phyloP scores from a whole-genome alignment of 2,329 filamentous ascomycete genomes.

The Drechslerella dactyloides region DNA sequence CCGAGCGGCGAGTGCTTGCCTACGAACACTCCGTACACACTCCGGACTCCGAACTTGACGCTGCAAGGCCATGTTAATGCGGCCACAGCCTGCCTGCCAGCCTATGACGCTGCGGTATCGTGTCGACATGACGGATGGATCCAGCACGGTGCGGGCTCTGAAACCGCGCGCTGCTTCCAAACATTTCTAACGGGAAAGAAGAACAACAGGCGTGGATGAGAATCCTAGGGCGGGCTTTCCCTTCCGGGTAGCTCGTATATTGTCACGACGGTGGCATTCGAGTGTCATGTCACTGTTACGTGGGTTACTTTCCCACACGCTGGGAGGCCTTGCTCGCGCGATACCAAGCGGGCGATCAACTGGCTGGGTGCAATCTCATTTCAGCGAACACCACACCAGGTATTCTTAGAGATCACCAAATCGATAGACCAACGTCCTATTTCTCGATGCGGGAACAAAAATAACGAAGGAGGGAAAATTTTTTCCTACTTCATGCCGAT shows the following conservation, averaged over 20 bases:
- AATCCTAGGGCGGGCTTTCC: slow-evolving; percentile 40
- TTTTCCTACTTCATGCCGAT: not conserved
- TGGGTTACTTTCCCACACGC: too few relatives aligned
- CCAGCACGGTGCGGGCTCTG: not conserved
- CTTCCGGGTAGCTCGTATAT: slow-evolving; percentile 40
- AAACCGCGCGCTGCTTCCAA: not conserved
- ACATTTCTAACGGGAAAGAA: not conserved
- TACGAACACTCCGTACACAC: too few relatives aligned
- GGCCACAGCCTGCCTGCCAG: too few relatives aligned
- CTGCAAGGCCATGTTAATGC: too few relatives aligned
- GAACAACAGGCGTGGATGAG: slow-evolving; percentile 7
- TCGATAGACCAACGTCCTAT: too few relatives aligned
- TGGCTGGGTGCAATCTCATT: too few relatives aligned
- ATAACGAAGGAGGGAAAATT: not conserved
- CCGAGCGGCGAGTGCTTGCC: not conserved
- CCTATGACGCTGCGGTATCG: not conserved
- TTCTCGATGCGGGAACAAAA: not conserved
- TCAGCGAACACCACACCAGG: too few relatives aligned
- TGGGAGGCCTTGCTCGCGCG: too few relatives aligned
- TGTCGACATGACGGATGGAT: not conserved
- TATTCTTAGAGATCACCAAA: too few relatives aligned
- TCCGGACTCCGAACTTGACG: too few relatives aligned
- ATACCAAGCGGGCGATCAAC: too few relatives aligned
- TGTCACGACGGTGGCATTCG: slow-evolving; percentile 15
- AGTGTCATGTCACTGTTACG: too few relatives aligned